A percentile compares a stretch with the other conserved stretches of the same genome.
Evolutionary conservation across 768 basidiomycete species (phyloP).

Genomic region (Termitomyces sp.): DNA sequence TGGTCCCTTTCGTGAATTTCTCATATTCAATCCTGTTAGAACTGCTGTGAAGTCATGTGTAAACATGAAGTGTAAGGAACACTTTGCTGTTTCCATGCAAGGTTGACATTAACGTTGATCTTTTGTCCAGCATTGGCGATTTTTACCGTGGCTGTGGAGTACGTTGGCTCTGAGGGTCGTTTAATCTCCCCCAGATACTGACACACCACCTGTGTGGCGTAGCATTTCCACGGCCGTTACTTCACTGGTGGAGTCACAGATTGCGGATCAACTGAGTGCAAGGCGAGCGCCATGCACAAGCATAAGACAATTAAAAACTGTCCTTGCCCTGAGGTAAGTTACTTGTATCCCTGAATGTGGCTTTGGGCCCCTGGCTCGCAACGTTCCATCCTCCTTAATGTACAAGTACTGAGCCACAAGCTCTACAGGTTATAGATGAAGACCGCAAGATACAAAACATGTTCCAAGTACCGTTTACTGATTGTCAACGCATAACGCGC

Average conservation of each 20-base stretch:
- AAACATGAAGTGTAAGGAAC: slow-evolving; percentile 30
- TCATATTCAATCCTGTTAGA: neutral
- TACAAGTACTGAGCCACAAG: neutral
- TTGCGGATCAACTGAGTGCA: slow-evolving; percentile 32
- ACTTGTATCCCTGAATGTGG: neutral
- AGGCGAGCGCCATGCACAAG: slow-evolving; percentile 33
- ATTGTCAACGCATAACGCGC: slow-evolving; percentile 32
- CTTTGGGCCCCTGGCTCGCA: neutral
- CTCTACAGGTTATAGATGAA: slow-evolving; percentile 31
- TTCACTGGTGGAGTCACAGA: slow-evolving; percentile 39
- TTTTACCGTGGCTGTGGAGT: slow-evolving; percentile 47
- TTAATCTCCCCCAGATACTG: slow-evolving; percentile 1
- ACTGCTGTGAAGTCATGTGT: slow-evolving; percentile 22
- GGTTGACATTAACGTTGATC: neutral
- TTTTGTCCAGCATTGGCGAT: slow-evolving; percentile 34
- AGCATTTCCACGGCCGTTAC: slow-evolving; percentile 47
- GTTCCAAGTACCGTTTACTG: slow-evolving; percentile 37
- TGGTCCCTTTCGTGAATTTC: neutral
- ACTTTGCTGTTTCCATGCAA: neutral
- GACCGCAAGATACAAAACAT: slow-evolving; percentile 40
- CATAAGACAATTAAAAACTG: slow-evolving; percentile 38
- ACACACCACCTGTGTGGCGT: slow-evolving; percentile 11
- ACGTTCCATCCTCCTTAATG: neutral
- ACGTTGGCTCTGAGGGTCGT: slow-evolving; percentile 13
- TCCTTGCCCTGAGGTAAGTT: slow-evolving; percentile 32